These are phyloP conservation scores for Leptosphaerulina australis DNA, from an alignment of 2,329 filamentous ascomycete species.

Conservation along the genomic window DNA sequence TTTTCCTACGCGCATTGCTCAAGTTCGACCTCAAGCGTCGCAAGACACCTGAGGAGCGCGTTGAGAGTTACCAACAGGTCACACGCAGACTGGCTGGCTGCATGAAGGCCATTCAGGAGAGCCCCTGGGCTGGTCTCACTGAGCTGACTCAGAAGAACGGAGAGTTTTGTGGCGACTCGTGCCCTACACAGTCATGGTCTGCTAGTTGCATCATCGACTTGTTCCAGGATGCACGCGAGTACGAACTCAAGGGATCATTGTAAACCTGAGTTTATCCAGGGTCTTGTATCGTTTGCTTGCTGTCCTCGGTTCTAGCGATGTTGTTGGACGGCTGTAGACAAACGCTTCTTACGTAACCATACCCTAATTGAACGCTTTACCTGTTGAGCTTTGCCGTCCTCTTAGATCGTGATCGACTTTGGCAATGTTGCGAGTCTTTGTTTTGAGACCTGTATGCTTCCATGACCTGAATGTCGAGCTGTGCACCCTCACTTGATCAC, in stretches of 20 bases:
- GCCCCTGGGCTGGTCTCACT: constrained; percentile 85
- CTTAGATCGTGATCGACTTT: neutral
- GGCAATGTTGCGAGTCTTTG: neutral
- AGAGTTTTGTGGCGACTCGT: constrained; percentile 85
- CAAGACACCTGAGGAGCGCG: constrained; percentile 68
- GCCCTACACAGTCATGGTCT: constrained; percentile 95
- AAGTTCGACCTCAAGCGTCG: constrained; percentile 85
- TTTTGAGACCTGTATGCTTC: too few species aligned
- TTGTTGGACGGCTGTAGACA: neutral
- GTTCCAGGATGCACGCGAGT: constrained; percentile 79
- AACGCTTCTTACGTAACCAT: constrained; percentile 2
- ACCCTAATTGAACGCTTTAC: neutral
- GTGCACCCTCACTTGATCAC: too few species aligned
- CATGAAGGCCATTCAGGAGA: constrained; percentile 80
- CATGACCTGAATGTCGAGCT: too few species aligned
- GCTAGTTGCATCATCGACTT: constrained; percentile 92
- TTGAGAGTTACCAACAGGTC: constrained; percentile 93
- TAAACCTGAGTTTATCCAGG: neutral
- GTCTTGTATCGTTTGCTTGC: neutral
- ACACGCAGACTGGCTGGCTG: constrained; percentile 81
- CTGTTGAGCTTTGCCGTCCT: neutral
- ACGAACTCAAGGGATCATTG: constrained; percentile 32
- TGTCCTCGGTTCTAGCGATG: neutral
- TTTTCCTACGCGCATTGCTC: constrained; percentile 88
- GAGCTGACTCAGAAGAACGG: constrained; percentile 94